Conservation (phyloP, 306 rosid genomes). For the Delonix regia region DNA sequence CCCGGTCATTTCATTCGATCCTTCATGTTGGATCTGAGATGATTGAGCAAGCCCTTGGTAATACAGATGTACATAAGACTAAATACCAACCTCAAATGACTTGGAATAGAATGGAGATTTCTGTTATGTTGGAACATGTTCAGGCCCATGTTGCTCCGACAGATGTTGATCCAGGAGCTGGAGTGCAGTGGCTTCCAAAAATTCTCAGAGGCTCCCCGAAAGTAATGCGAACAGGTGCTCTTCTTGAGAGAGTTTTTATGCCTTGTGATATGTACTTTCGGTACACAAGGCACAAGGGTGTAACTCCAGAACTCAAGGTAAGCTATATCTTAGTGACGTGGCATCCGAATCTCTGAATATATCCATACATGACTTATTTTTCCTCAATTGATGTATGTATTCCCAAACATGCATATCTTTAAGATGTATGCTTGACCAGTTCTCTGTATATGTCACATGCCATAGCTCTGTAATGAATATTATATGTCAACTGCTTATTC, state of each 20-base stretch:
- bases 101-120: conserved; percentile 86
- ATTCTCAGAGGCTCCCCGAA: conserved; percentile 83
- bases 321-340: conserved; percentile 17
- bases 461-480: conserved; percentile 12
- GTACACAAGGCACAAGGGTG: conserved; percentile 94
- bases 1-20: conserved; percentile 88
- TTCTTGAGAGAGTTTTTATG: conserved; percentile 98
- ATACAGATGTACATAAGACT: conserved; percentile 45
- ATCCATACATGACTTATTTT: neutral
- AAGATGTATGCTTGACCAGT: conserved; percentile 16
- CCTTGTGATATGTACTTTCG: conserved; percentile 96
- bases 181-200: conserved; percentile 98
- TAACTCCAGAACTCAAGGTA: conserved; percentile 89
- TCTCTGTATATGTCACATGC: neutral
- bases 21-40: conserved; percentile 78
- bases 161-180: conserved; percentile 99
- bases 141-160: conserved; percentile 99
- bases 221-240: conserved; percentile 97
- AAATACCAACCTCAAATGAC: conserved; percentile 78
- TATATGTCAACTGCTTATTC: conserved; percentile 24
- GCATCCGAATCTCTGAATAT: conserved; percentile 11
- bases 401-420: conserved; percentile 2
- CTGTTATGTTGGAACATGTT: conserved; percentile 95
- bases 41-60: conserved; percentile 73
- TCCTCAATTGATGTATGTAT: neutral